A percentile compares a stretch with the other conserved stretches of the same genome.
These are phyloP conservation scores for Meredithiella fracta DNA, from an alignment of 2,329 filamentous ascomycete genomes.

Conservation along the genomic window DNA sequence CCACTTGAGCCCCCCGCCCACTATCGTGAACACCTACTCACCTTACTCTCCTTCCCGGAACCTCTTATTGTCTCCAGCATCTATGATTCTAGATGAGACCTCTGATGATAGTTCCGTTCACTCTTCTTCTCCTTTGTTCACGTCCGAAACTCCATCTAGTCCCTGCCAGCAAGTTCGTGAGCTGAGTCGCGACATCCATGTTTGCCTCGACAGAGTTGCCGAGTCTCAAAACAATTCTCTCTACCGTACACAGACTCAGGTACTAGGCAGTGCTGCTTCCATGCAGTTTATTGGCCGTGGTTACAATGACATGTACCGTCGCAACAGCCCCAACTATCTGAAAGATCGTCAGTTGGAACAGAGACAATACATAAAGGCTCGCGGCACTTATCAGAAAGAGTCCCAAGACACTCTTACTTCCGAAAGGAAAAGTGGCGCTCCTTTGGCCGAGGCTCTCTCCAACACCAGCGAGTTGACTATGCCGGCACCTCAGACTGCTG, in stretches of 20 bases:
- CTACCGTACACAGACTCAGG: constrained; percentile 4
- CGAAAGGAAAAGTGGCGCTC: neutral
- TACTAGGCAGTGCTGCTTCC: neutral
- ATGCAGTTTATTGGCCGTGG: constrained; percentile 9
- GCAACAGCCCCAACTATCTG: neutral
- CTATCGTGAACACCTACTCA: neutral
- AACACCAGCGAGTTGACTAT: too few species aligned
- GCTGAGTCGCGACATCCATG: constrained; percentile 6
- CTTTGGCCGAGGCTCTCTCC: neutral
- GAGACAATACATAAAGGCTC: constrained; percentile 4
- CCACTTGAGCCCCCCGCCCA: constrained; percentile 6
- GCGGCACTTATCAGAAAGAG: neutral
- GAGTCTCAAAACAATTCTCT: neutral
- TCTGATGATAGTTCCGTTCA: neutral
- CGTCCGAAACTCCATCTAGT: neutral
- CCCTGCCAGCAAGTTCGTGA: neutral
- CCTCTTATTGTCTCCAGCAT: constrained; percentile 10
- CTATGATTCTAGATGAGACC: constrained; percentile 7
- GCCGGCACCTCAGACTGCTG: too few species aligned
- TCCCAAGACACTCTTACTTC: neutral
- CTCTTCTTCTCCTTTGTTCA: constrained; percentile 1
- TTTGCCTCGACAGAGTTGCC: constrained; percentile 6
- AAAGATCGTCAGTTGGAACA: constrained; percentile 5
- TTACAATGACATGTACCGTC: constrained; percentile 9
- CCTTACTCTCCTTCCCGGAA: neutral